Base-by-base conservation (phyloP, 2,329 filamentous ascomycete genomes). In the Arthrobotrys pseudoclavata region DNA sequence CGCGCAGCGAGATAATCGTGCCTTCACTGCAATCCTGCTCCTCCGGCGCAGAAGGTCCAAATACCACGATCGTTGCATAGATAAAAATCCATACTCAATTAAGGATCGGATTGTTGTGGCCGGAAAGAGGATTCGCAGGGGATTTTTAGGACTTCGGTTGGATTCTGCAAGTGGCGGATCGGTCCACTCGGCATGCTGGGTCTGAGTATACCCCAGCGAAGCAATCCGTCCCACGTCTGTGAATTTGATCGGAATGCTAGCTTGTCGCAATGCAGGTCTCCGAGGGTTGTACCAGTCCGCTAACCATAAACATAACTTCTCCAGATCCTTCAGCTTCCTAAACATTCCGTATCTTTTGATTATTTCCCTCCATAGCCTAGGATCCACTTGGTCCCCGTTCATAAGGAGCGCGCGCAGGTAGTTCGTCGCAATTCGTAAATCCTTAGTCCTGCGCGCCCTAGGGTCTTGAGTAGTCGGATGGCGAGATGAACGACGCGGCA, bases 31-130 rank as follows among this genome's bases (percentile, higher is more conserved):
- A 50, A 69, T 20, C 13, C 62, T 24, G 9, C 31, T 26, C 40
- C 66, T 50, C 26, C 45, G 69, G 5, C 66, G 66, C 9, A 67
- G 9, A 47, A 70, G 66, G 2, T 66, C 15, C 26, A 66, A n/a
- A 47, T 66, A 69, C 66, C 66, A 76, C 18, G 42, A 40, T 15
- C 66, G 31, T 26, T 76, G 66, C 66, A 76, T 79, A 4, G 78
- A 79, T 5, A 82, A 63, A 31, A 81, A 80, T 2, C 81, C 80
- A 80, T 80, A 82, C 45, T 80, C 79, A 29, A 81, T 69, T 4
- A 81, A 47, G 2, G 71, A 66, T 18, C 74, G 66, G 26, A 80
- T 64, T 10, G 79, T 74, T 15, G 67, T 66, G 2, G 74, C 45
- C 1, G 75, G 69, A 37, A 82, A 82, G 13, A 82, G 40, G 4